Evolutionary conservation across 441 rosid species (phyloP).

Genomic region (Daphne laureola): DNA sequence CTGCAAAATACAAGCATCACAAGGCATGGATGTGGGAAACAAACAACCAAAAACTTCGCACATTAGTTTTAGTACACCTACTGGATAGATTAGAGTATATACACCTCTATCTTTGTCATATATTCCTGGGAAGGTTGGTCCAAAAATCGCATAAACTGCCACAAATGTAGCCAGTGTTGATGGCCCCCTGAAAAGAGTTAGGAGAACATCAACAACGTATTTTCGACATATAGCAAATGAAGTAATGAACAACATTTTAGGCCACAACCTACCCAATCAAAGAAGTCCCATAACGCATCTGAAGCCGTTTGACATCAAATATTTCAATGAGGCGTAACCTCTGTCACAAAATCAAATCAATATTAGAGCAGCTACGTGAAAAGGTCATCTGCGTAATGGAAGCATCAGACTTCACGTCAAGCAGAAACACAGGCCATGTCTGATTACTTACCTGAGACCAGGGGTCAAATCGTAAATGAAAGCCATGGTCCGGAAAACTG

Average conservation of each 20-base stretch:
- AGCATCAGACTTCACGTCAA: background rate
- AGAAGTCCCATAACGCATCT: conserved; percentile 88
- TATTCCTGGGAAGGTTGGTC: conserved; percentile 93
- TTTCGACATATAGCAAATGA: background rate
- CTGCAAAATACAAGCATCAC: conserved; percentile 27
- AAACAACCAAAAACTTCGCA: conserved; percentile 2
- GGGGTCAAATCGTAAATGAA: conserved; percentile 94
- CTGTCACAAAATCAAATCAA: conserved; percentile 32
- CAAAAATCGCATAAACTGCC: conserved; percentile 85
- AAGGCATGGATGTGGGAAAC: conserved; percentile 1
- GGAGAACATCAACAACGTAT: conserved; percentile 8
- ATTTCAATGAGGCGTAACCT: conserved; percentile 83
- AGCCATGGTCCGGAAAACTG: conserved; percentile 95
- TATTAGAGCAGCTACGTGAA: conserved; percentile 6
- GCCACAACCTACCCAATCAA: conserved; percentile 59
- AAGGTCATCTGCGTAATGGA: background rate
- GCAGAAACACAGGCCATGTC: background rate
- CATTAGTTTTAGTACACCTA: conserved; percentile 23
- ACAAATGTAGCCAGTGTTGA: conserved; percentile 85
- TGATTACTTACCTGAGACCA: conserved; percentile 74
- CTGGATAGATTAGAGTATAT: conserved; percentile 87
- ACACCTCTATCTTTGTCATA: conserved; percentile 85
- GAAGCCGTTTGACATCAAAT: conserved; percentile 85
- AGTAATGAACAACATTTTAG: conserved; percentile 1
- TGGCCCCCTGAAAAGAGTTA: conserved; percentile 55